Evolutionary conservation across 305 asterid species (phyloP).

Genomic region (Rubia peregrina): DNA sequence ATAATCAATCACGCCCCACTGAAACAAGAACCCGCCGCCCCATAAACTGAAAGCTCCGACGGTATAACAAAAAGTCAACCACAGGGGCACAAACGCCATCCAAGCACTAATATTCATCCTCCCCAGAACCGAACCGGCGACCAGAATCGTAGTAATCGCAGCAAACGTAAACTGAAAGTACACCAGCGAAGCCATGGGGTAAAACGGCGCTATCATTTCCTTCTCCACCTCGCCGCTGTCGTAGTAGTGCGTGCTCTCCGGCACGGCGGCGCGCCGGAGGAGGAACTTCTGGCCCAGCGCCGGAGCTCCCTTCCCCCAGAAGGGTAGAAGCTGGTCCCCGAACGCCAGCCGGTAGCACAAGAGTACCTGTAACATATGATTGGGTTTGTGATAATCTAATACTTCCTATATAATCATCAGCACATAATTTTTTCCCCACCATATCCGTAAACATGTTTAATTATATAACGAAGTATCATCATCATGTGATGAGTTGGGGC

Average conservation of each 20-base stretch:
- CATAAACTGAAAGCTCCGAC: constrained; percentile 44
- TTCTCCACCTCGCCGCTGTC: constrained; percentile 38
- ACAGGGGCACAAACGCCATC: constrained; percentile 54
- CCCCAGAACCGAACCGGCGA: constrained; percentile 44
- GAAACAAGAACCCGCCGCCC: constrained; percentile 41
- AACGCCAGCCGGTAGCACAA: constrained; percentile 71
- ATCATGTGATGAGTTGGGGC: too few relatives aligned
- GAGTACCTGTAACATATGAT: constrained; percentile 9
- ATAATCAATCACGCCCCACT: constrained; percentile 41
- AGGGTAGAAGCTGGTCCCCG: constrained; percentile 68
- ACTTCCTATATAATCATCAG: too few relatives aligned
- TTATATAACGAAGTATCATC: too few relatives aligned
- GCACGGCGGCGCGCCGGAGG: constrained; percentile 45
- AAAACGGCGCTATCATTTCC: constrained; percentile 41
- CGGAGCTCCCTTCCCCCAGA: constrained; percentile 63
- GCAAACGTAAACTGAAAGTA: constrained; percentile 53
- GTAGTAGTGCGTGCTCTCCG: constrained; percentile 44
- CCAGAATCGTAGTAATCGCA: constrained; percentile 36
- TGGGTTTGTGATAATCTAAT: too few relatives aligned
- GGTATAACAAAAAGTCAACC: constrained; percentile 40
- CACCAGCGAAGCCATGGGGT: constrained; percentile 74
- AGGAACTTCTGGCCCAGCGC: constrained; percentile 50
- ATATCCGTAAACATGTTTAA: too few relatives aligned
- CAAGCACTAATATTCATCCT: constrained; percentile 55
- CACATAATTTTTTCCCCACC: too few relatives aligned